Evolutionary conservation across 495 filamentous ascomycete species (phyloP).

Genomic region (Pyronema omphalodes): DNA sequence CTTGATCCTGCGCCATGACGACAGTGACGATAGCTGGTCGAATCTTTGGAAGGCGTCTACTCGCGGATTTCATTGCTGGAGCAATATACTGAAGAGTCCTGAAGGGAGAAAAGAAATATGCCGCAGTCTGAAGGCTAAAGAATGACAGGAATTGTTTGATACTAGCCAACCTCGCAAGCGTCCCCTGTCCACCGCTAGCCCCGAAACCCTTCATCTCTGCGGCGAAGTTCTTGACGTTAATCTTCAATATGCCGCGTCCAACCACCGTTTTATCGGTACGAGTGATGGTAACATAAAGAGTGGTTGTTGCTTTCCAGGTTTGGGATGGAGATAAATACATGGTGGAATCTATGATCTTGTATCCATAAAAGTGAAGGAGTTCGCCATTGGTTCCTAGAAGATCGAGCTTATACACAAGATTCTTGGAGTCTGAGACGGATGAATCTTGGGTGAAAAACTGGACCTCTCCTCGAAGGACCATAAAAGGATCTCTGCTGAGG

Average conservation of each 20-base stretch:
- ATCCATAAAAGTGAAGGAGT: slow-evolving; percentile 39
- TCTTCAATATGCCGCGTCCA: slow-evolving; percentile 42
- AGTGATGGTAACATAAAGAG: slow-evolving; percentile 38
- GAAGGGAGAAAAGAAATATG: slow-evolving; percentile 38
- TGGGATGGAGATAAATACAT: slow-evolving; percentile 34
- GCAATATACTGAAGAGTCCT: slow-evolving; percentile 36
- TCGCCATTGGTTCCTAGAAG: slow-evolving; percentile 35
- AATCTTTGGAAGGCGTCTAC: slow-evolving; percentile 28
- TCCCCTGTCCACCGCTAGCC: slow-evolving; percentile 27
- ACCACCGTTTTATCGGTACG: slow-evolving; percentile 28
- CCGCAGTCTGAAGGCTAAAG: slow-evolving; percentile 37
- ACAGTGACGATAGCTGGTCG: slow-evolving; percentile 27
- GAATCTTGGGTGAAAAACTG: slow-evolving; percentile 38
- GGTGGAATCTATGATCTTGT: slow-evolving; percentile 42
- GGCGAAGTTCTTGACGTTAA: slow-evolving; percentile 36
- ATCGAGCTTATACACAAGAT: slow-evolving; percentile 42
- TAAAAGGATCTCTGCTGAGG: slow-evolving; percentile 38
- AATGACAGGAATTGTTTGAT: slow-evolving; percentile 35
- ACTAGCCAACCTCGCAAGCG: slow-evolving; percentile 23
- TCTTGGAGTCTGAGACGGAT: slow-evolving; percentile 36
- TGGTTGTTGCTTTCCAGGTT: slow-evolving; percentile 46
- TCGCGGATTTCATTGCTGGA: slow-evolving; percentile 31
- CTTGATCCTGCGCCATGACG: slow-evolving; percentile 31
- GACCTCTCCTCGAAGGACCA: slow-evolving; percentile 40
- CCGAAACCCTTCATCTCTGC: slow-evolving; percentile 39